These are phyloP conservation scores for Hymenoscyphus occultus DNA, from an alignment of 2,329 filamentous ascomycete species.

Conservation along the genomic window DNA sequence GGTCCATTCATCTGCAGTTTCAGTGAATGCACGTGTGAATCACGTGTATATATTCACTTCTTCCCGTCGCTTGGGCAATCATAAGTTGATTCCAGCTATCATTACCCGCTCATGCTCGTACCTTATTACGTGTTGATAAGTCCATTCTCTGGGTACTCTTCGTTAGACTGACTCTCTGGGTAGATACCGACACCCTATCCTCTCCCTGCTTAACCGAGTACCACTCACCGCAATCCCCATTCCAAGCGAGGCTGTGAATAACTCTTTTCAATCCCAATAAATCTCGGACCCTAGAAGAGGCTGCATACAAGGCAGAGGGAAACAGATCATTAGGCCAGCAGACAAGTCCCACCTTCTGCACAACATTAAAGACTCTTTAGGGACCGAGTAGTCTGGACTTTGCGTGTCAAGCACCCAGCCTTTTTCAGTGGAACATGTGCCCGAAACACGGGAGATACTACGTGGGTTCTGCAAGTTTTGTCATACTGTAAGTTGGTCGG, in stretches of 20 bases:
- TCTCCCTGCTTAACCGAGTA: not conserved
- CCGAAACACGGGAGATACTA: not conserved
- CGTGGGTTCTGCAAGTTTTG: not conserved
- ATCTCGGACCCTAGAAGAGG: not conserved
- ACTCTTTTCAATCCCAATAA: constrained; percentile 1
- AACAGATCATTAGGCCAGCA: not conserved
- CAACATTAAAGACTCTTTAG: not conserved
- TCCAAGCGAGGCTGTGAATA: not conserved
- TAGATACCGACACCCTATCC: not conserved
- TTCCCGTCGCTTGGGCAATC: not conserved
- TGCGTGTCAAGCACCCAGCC: not conserved
- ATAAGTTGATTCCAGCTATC: not conserved
- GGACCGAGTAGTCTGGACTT: not conserved
- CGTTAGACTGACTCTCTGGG: not conserved
- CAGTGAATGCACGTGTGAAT: not conserved
- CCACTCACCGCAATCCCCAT: not conserved
- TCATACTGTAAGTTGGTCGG: not conserved
- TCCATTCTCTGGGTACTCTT: not conserved
- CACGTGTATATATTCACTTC: not conserved
- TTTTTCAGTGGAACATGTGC: not conserved
- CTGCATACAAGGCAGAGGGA: not conserved
- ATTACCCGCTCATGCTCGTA: not conserved
- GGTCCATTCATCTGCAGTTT: too few species aligned
- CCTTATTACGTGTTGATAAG: not conserved
- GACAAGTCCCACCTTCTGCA: not conserved